A percentile compares a stretch with the other conserved stretches of the same genome.
These are phyloP conservation scores for Arthrobotrys iridis DNA, from an alignment of 2,329 filamentous ascomycete genomes.

Conservation along the genomic window DNA sequence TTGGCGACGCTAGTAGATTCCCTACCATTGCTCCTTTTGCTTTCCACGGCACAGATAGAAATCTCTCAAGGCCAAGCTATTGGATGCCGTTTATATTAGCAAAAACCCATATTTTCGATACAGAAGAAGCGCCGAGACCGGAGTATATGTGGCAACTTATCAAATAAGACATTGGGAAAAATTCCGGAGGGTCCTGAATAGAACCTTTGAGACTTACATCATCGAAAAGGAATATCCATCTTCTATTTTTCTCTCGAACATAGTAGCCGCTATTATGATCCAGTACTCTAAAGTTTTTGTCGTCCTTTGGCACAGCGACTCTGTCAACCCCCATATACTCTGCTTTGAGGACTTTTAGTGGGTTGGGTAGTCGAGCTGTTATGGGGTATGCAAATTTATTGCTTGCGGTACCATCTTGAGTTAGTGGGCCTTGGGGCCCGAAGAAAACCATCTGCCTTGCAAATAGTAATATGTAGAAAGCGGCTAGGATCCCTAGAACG, in stretches of 20 bases:
- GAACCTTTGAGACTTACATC: constrained; percentile 19
- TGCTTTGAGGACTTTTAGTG: not conserved
- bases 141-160: too few species aligned
- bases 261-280: constrained; percentile 4
- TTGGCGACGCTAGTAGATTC: too few species aligned
- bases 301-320: not conserved
- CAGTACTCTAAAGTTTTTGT: not conserved
- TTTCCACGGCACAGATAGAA: too few species aligned
- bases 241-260: not conserved
- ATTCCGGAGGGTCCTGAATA: too few species aligned
- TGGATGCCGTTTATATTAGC: too few species aligned
- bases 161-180: too few species aligned
- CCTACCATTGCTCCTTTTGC: too few species aligned
- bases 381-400: not conserved
- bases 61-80: too few species aligned
- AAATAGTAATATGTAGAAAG: constrained; percentile 2
- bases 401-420: not conserved
- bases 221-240: constrained; percentile 21
- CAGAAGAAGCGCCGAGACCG: too few species aligned
- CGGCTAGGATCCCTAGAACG: not conserved
- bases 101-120: too few species aligned
- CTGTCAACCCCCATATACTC: not conserved
- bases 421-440: not conserved
- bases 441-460: constrained; percentile 4
- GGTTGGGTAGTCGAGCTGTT: not conserved